These are phyloP conservation scores for Asterionellopsis glacialis DNA, from an alignment of 108 stramenopile genomes.

Conservation along the genomic window DNA sequence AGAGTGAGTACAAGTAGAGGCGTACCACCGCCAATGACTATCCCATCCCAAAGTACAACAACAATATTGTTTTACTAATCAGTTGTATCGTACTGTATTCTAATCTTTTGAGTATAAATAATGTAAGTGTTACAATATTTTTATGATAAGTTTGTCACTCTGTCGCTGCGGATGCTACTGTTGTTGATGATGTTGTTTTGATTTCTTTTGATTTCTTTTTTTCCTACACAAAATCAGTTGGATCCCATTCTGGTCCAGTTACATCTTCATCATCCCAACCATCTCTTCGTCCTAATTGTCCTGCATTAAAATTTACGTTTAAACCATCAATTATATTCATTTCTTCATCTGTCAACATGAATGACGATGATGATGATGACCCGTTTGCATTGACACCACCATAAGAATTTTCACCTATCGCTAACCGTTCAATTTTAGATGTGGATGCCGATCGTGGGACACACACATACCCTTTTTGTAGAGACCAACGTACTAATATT, in stretches of 20 bases:
- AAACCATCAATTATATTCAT: conserved; percentile 58
- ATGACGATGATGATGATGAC: too few relatives aligned
- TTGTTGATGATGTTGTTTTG: too few relatives aligned
- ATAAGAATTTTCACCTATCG: conserved; percentile 74
- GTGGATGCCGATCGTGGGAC: conserved; percentile 56
- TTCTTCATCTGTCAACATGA: conserved; percentile 43
- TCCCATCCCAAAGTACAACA: too few relatives aligned
- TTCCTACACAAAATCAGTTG: conserved; percentile 24
- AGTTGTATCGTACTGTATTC: too few relatives aligned
- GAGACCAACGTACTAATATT: conserved; percentile 66
- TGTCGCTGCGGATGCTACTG: too few relatives aligned
- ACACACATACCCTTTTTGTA: conserved; percentile 70
- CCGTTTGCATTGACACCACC: conserved; percentile 62
- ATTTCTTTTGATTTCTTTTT: too few relatives aligned
- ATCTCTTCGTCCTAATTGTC: conserved; percentile 65
- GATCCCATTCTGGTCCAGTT: conserved; percentile 61
- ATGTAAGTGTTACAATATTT: too few relatives aligned
- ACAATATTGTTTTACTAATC: too few relatives aligned
- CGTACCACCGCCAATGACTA: too few relatives aligned
- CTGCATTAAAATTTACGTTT: conserved; percentile 45
- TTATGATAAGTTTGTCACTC: too few relatives aligned
- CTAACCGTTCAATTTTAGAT: conserved; percentile 62
- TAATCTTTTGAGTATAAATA: too few relatives aligned
- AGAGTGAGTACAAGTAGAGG: too few relatives aligned
- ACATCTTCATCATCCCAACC: conserved; percentile 75